These are phyloP conservation scores for Globisporangium cylindrosporum DNA, from an alignment of 352 stramenopile genomes.

Conservation along the genomic window DNA sequence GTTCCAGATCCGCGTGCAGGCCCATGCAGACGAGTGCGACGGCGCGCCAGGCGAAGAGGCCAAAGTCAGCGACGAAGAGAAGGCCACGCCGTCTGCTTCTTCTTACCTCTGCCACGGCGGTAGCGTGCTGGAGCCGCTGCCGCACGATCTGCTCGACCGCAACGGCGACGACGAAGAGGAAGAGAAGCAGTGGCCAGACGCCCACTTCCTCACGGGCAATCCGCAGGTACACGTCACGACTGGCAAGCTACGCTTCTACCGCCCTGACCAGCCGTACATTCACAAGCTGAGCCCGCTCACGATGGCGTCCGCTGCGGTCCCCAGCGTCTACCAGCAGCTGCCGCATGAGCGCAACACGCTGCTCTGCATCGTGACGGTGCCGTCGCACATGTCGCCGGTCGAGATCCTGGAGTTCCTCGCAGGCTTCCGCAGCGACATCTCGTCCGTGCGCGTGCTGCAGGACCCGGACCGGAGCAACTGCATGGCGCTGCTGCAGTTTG, in stretches of 20 bases:
- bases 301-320: not conserved
- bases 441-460: conserved; percentile 77
- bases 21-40: conserved; percentile 13
- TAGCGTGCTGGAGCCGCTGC: not conserved
- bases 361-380: conserved; percentile 80
- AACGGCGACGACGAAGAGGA: conserved; percentile 10
- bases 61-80: conserved; percentile 41
- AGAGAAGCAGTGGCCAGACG: conserved; percentile 29
- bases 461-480: conserved; percentile 81
- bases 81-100: conserved; percentile 20
- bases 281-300: conserved; percentile 9
- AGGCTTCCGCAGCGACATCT: conserved; percentile 68
- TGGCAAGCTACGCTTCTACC: conserved; percentile 82
- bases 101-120: conserved; percentile 21
- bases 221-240: conserved; percentile 74
- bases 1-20: conserved; percentile 86
- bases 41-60: conserved; percentile 23
- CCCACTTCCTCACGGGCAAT: conserved; percentile 73
- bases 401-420: conserved; percentile 84
- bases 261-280: conserved; percentile 52
- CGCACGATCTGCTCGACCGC: not conserved
- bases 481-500: conserved; percentile 85
- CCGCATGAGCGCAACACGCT: conserved; percentile 71
- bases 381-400: conserved; percentile 80
- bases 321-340: conserved; percentile 31